Evolutionary conservation across 805 yeast genomes (phyloP), one percentile per base, ranked within the genome.

Genomic region (Metschnikowia gelsemii): DNA sequence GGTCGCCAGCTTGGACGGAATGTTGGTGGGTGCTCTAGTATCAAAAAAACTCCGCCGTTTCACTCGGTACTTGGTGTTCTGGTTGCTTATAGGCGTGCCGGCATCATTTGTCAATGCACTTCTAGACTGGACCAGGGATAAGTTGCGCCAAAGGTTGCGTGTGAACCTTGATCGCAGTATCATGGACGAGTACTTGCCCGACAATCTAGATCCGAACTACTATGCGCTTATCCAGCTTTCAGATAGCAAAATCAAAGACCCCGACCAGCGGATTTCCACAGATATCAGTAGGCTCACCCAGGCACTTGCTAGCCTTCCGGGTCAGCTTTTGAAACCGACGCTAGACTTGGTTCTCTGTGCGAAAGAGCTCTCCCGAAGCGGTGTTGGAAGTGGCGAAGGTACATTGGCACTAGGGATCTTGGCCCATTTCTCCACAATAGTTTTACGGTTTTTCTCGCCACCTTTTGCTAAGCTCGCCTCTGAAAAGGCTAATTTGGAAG

Each of bases 61-160:
- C 55, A 66, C 82, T 42, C 73, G 75, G 45, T 73, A 84, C 21
- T 62, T 89, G 41, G 68, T 76, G 2, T 71, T 78, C 54, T 90
- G 97, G 97, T 78, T 90, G 82, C 53, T 79, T 12, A 70, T 90
- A 11, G 96, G 96, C 8, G 59, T 88, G 8, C 98, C 98, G 0
- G 93, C 96, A 1, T 77, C 96, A 2, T 56, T 86, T 22, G 82
- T 86, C 8, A 87, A 89, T 54, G 78, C 95, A 0, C 61, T 85
- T 40, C 72, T 89, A 39, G 68, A 72, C 12, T 83, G 78, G 66
- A 73, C 82, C 2, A 81, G 80, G 32, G 75, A 72, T 45, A 68
- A 78, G 38, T 68, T 84, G 43, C 69, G 87, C 1, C 72, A 77
- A 43, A 58, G 74, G 24, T 75, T 87, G 50, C 75, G 95, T 50